These are phyloP conservation scores for Platismatia glauca DNA, from an alignment of 495 filamentous ascomycete species.

Conservation along the genomic window DNA sequence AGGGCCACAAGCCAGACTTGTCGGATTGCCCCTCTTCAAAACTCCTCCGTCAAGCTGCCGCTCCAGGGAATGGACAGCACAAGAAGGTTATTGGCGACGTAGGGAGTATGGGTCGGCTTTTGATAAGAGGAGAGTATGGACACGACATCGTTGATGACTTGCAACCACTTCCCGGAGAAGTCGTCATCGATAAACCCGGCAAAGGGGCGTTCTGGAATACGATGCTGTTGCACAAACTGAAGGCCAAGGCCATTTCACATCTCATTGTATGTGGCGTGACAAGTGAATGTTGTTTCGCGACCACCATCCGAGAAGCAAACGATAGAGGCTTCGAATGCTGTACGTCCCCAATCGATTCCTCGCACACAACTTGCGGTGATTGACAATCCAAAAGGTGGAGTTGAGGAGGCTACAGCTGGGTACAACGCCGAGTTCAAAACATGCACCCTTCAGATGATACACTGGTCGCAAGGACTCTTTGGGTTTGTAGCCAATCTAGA, in stretches of 20 bases:
- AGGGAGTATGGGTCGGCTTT: slow-evolving; percentile 52
- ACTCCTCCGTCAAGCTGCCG: slow-evolving; percentile 35
- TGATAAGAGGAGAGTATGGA: slow-evolving; percentile 55
- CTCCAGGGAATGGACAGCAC: slow-evolving; percentile 35
- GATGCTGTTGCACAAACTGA: slow-evolving; percentile 51
- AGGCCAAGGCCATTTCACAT: slow-evolving; percentile 54
- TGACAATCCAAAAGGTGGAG: slow-evolving; percentile 26
- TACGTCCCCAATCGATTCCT: slow-evolving; percentile 26
- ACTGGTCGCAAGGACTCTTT: slow-evolving; percentile 41
- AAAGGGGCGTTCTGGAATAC: slow-evolving; percentile 56
- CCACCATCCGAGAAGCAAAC: slow-evolving; percentile 60
- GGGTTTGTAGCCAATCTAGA: slow-evolving; percentile 37
- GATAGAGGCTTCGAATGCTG: slow-evolving; percentile 67
- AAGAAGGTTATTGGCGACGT: slow-evolving; percentile 44
- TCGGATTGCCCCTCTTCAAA: slow-evolving; percentile 44
- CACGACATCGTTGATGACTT: slow-evolving; percentile 55
- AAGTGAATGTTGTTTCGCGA: slow-evolving; percentile 61
- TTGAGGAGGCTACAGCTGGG: slow-evolving; percentile 37
- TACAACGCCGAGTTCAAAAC: slow-evolving; percentile 35
- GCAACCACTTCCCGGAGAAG: slow-evolving; percentile 44
- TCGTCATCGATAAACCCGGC: slow-evolving; percentile 60
- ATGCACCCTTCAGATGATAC: slow-evolving; percentile 35
- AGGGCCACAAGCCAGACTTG: slow-evolving; percentile 42
- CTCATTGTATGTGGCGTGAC: slow-evolving; percentile 58
- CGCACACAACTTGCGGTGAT: not conserved